Evolutionary conservation across 352 stramenopile genomes (phyloP).

Genomic region (Phytopythium chamaehyphon): DNA sequence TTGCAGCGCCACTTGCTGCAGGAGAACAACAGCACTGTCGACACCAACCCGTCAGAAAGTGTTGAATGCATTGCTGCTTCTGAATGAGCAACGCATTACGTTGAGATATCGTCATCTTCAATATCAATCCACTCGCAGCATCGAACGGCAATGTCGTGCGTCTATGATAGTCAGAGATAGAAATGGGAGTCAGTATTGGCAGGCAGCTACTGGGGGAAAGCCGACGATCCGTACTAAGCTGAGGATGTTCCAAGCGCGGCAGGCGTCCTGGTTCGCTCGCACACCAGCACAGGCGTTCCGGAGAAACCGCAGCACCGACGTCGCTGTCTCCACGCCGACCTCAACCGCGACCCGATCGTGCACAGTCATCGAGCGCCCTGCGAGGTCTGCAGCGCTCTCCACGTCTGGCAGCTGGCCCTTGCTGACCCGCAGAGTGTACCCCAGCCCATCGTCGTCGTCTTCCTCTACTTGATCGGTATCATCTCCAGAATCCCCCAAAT

Average conservation of each 20-base stretch:
- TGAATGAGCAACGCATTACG: conserved; percentile 11
- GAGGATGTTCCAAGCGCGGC: conserved; percentile 21
- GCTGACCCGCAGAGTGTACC: conserved; percentile 63
- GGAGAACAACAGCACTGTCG: conserved; percentile 36
- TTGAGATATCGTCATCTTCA: conserved; percentile 41
- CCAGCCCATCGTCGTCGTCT: conserved; percentile 59
- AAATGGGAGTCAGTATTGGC: too few species aligned
- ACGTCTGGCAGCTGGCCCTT: conserved; percentile 22
- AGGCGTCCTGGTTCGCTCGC: conserved; percentile 45
- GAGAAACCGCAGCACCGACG: conserved; percentile 59
- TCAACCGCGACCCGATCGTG: conserved; percentile 6
- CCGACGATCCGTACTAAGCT: conserved; percentile 16
- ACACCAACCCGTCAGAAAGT: neutral
- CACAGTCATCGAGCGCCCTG: conserved; percentile 24
- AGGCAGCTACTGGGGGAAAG: too few species aligned
- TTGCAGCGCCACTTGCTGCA: conserved; percentile 65
- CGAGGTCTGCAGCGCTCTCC: conserved; percentile 21
- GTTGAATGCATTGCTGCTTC: too few species aligned
- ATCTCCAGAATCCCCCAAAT: neutral
- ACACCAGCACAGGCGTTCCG: conserved; percentile 62
- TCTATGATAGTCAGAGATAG: conserved; percentile 14
- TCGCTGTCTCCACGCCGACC: conserved; percentile 16
- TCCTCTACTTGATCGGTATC: neutral
- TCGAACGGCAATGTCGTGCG: conserved; percentile 29
- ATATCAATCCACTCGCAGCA: conserved; percentile 60